Evolutionary conservation across 2,329 filamentous ascomycete species (phyloP).

Genomic region (Talaromyces sp.): DNA sequence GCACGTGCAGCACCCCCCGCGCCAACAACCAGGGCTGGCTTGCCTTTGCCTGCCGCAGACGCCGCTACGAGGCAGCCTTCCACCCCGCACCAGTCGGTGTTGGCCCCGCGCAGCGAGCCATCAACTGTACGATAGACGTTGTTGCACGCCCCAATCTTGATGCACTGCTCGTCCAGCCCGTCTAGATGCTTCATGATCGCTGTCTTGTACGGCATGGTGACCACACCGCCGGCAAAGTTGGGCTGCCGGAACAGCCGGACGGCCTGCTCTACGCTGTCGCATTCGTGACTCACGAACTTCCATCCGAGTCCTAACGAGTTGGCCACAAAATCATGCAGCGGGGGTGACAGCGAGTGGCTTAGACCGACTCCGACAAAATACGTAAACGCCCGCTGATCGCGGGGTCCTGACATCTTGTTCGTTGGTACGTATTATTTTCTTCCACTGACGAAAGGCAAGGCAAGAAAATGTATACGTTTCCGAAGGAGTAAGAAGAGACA

Average conservation of each 20-base stretch:
- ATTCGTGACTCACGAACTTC: constrained; percentile 31
- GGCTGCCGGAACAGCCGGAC: constrained; percentile 22
- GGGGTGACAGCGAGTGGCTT: constrained; percentile 36
- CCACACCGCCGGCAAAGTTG: constrained; percentile 27
- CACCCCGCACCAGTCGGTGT: constrained; percentile 43
- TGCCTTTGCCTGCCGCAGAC: constrained; percentile 14
- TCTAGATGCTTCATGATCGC: constrained; percentile 24
- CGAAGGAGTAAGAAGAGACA: background rate
- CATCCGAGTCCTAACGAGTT: constrained; percentile 29
- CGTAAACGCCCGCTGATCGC: constrained; percentile 9
- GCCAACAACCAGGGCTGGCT: constrained; percentile 33
- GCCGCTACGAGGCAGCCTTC: constrained; percentile 26
- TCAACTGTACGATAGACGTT: constrained; percentile 9
- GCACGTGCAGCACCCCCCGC: constrained; percentile 40
- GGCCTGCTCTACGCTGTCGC: constrained; percentile 24
- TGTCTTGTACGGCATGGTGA: constrained; percentile 43
- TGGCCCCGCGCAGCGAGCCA: constrained; percentile 30
- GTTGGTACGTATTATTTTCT: background rate
- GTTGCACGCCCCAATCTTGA: constrained; percentile 29
- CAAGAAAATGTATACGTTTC: background rate
- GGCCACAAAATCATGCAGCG: constrained; percentile 38
- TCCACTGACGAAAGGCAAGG: background rate
- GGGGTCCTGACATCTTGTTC: background rate
- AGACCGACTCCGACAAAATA: constrained; percentile 38
- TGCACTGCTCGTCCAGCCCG: constrained; percentile 29